These are phyloP conservation scores for Puccinia sorghi DNA, from an alignment of 1,284 basidiomycete species.

Conservation along the genomic window DNA sequence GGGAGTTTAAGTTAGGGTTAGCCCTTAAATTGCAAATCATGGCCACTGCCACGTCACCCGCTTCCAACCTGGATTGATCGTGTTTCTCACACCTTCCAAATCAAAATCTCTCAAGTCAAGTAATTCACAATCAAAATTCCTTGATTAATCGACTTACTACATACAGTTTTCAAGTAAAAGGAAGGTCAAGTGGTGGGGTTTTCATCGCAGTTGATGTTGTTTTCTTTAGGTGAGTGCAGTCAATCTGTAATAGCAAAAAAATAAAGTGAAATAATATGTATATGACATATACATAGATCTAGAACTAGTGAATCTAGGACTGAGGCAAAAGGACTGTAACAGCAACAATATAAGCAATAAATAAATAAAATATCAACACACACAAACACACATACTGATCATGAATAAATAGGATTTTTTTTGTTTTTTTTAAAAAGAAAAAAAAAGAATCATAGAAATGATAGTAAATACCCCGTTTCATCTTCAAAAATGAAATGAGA, in stretches of 20 bases:
- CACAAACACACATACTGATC: not conserved
- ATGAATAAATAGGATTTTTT: slow-evolving; percentile 16
- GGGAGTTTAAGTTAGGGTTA: no score
- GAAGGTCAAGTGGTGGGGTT: no score
- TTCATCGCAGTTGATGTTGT: not conserved
- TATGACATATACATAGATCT: slow-evolving; percentile 1
- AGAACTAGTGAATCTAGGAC: not conserved
- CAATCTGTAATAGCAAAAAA: not conserved
- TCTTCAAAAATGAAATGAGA: slow-evolving; percentile 7
- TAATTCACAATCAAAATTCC: no score
- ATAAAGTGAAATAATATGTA: not conserved
- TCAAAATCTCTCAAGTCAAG: no score
- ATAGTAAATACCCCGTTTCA: not conserved
- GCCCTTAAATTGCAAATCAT: no score
- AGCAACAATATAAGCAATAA: slow-evolving; percentile 6
- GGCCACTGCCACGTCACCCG: no score
- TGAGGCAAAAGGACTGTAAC: not conserved
- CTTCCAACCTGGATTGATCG: no score
- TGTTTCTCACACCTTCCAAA: no score
- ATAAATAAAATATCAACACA: not conserved
- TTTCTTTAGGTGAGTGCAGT: not conserved
- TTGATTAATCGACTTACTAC: no score
- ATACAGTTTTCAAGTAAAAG: no score
- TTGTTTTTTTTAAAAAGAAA: slow-evolving; percentile 9
- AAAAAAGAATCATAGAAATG: not conserved